Conservation (phyloP, 2,329 filamentous ascomycete genomes). For the Mariannaea sp. region DNA sequence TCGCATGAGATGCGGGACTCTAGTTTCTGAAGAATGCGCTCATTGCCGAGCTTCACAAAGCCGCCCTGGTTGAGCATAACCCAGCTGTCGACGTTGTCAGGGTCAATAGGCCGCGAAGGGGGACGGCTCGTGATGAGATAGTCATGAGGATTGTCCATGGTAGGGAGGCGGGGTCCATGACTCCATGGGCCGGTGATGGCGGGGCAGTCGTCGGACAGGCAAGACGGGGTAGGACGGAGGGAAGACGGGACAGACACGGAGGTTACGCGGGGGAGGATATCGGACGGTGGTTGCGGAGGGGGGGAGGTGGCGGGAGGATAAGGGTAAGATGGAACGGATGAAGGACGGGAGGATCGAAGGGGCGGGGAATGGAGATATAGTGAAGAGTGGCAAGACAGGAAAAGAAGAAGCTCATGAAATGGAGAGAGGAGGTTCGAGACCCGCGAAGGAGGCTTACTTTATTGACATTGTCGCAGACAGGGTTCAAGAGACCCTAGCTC, state of each 20-base stretch:
- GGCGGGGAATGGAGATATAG: conserved; percentile 21
- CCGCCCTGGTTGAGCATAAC: conserved; percentile 85
- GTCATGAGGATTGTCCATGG: conserved; percentile 50
- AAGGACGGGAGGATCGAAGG: conserved; percentile 2
- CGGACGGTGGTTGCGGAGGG: conserved; percentile 11
- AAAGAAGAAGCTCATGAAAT: conserved; percentile 31
- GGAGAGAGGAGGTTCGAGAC: conserved; percentile 35
- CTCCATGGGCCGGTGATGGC: conserved; percentile 41
- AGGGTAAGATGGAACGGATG: conserved; percentile 7
- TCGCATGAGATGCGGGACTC: conserved; percentile 78
- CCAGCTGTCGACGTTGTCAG: conserved; percentile 70
- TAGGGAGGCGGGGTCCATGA: conserved; percentile 42
- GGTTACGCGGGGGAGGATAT: conserved; percentile 9
- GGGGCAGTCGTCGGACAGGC: conserved; percentile 37
- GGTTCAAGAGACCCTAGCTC: conserved; percentile 44
- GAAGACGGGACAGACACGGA: conserved; percentile 14
- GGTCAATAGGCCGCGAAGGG: conserved; percentile 46
- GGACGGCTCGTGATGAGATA: conserved; percentile 46
- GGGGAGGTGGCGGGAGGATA: conserved; percentile 2
- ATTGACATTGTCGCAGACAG: conserved; percentile 55
- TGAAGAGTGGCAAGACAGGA: conserved; percentile 27
- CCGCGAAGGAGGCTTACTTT: conserved; percentile 53
- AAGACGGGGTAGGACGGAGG: conserved; percentile 11
- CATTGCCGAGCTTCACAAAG: conserved; percentile 84
- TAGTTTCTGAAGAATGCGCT: conserved; percentile 80